phyloP scores from a whole-genome alignment of 345 rosid genomes.

The Pseudoturritis turrita region DNA sequence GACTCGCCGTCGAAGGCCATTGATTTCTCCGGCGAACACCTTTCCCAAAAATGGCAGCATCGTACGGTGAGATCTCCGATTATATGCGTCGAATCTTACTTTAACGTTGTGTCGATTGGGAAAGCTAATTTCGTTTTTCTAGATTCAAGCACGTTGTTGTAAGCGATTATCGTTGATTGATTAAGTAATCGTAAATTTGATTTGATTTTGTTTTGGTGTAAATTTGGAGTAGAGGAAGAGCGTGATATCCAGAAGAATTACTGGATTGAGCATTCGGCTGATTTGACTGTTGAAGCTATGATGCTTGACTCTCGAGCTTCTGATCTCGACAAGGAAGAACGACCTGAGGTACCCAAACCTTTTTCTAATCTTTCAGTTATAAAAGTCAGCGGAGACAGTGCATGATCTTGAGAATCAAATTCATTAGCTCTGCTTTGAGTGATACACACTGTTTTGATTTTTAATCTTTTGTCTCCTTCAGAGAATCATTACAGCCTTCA shows the following conservation, averaged over 20 bases:
- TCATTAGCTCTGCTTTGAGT: neutral
- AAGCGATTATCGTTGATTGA: neutral
- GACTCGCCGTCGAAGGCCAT: conserved; percentile 70
- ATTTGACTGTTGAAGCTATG: conserved; percentile 83
- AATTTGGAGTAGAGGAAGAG: conserved; percentile 49
- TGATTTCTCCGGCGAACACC: conserved; percentile 17
- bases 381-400: too few relatives aligned
- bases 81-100: neutral
- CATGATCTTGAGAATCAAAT: neutral
- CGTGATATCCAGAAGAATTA: conserved; percentile 73
- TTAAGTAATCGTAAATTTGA: neutral
- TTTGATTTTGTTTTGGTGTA: neutral
- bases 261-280: conserved; percentile 76
- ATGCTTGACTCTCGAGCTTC: conserved; percentile 92
- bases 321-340: conserved; percentile 96
- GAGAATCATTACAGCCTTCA: neutral
- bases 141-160: neutral
- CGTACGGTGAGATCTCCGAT: conserved; percentile 22
- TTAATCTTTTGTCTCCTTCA: neutral
- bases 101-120: neutral
- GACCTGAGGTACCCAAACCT: conserved; percentile 72
- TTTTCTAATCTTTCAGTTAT: too few relatives aligned
- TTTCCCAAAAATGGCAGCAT: conserved; percentile 44
- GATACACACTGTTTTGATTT: neutral
- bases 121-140: neutral